These are phyloP conservation scores for Apiospora koreana DNA, from an alignment of 2,329 filamentous ascomycete genomes.

Conservation along the genomic window DNA sequence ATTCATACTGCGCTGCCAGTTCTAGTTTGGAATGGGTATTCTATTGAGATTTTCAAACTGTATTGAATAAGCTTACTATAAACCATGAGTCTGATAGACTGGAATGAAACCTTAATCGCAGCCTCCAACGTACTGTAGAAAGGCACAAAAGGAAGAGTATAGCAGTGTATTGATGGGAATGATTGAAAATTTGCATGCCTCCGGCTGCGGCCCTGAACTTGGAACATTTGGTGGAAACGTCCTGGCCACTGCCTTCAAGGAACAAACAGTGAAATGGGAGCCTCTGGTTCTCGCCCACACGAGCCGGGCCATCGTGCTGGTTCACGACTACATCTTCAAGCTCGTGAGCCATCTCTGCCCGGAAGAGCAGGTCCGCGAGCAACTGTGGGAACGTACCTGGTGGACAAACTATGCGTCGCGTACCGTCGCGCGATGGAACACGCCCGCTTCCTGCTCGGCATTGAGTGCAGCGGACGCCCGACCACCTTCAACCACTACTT, in stretches of 20 bases:
- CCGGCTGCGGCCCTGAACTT: constrained; percentile 53
- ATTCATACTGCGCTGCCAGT: too few relatives aligned
- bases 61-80: too few relatives aligned
- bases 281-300: constrained; percentile 49
- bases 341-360: constrained; percentile 45
- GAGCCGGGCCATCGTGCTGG: constrained; percentile 48
- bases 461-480: constrained; percentile 48
- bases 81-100: too few relatives aligned
- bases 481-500: constrained; percentile 57
- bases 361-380: constrained; percentile 40
- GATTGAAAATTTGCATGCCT: constrained; percentile 39
- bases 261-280: constrained; percentile 57
- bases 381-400: constrained; percentile 38
- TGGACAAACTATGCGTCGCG: constrained; percentile 43
- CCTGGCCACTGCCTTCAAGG: constrained; percentile 48
- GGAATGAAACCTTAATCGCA: too few relatives aligned
- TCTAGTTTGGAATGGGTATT: too few relatives aligned
- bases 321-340: constrained; percentile 53
- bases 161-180: constrained; percentile 43
- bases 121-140: too few relatives aligned
- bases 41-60: too few relatives aligned
- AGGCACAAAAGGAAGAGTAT: too few relatives aligned
- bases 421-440: constrained; percentile 53
- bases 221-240: constrained; percentile 49
- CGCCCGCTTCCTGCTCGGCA: constrained; percentile 49